Conservation (phyloP, 192 early-diverging fungal species). For the Tieghemiomyces parasiticus region DNA sequence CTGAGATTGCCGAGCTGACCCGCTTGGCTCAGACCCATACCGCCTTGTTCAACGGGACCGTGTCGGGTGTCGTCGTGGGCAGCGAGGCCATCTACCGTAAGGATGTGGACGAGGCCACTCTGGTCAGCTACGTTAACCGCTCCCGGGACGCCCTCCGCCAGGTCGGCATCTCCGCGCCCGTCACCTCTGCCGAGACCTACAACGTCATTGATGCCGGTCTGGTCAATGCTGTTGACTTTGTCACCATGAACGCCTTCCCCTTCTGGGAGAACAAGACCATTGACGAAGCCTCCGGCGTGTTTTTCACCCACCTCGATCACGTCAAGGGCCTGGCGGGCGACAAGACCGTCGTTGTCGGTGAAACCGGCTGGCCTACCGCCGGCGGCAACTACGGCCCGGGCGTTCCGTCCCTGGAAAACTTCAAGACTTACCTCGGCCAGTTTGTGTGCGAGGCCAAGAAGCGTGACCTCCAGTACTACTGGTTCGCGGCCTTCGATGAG, state of each 20-base stretch:
- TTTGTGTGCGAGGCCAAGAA: conserved; percentile 45
- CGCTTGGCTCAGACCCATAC: conserved; percentile 23
- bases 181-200: conserved; percentile 25
- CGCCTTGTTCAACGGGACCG: conserved; percentile 22
- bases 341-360: conserved; percentile 42
- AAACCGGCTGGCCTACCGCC: conserved; percentile 52
- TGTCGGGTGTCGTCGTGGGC: conserved; percentile 39
- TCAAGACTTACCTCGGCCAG: conserved; percentile 40
- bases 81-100: conserved; percentile 46
- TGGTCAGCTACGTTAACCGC: conserved; percentile 30
- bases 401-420: conserved; percentile 37
- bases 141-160: conserved; percentile 25
- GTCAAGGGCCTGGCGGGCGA: conserved; percentile 25
- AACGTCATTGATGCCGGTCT: conserved; percentile 18
- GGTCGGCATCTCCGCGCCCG: conserved; percentile 20
- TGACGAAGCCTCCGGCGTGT: conserved; percentile 29
- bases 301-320: conserved; percentile 32
- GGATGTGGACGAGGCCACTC: conserved; percentile 24
- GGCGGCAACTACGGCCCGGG: conserved; percentile 26
- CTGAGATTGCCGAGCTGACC: conserved; percentile 22
- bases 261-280: conserved; percentile 43
- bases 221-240: conserved; percentile 35
- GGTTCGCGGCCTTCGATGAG: conserved; percentile 52
- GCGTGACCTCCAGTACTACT: conserved; percentile 38
- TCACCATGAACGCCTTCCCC: conserved; percentile 49